A percentile compares a stretch with the other conserved stretches of the same genome.
phyloP scores from a whole-genome alignment of 495 filamentous ascomycete species.

The Neurospora sp. region DNA sequence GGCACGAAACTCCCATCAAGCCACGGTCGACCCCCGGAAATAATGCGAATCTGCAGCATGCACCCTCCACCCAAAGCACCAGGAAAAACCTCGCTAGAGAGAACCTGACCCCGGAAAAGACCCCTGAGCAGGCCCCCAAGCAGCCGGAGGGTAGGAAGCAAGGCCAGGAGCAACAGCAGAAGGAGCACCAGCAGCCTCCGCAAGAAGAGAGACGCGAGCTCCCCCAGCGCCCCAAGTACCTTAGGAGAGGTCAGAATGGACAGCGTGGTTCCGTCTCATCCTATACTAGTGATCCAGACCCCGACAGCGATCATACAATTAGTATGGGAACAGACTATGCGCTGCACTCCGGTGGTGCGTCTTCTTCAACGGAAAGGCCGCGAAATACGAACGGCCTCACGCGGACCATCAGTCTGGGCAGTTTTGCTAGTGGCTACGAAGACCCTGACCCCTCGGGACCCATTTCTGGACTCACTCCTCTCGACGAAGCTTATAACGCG shows the following conservation, averaged over 20 bases:
- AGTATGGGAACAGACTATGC: conserved; percentile 72
- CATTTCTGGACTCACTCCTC: conserved; percentile 40
- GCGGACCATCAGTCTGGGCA: conserved; percentile 80
- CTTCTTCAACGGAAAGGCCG: conserved; percentile 46
- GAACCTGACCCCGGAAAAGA: conserved; percentile 34
- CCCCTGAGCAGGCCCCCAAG: not conserved
- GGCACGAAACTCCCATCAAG: conserved; percentile 2
- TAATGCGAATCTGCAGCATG: conserved; percentile 8
- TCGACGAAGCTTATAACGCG: conserved; percentile 31
- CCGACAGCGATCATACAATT: conserved; percentile 55
- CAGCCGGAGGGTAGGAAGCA: conserved; percentile 17
- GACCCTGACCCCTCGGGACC: conserved; percentile 49
- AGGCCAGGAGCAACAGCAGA: conserved; percentile 17
- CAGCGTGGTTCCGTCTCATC: conserved; percentile 74
- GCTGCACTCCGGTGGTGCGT: conserved; percentile 71
- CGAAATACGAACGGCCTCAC: conserved; percentile 51
- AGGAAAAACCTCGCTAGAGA: conserved; percentile 35
- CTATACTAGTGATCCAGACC: conserved; percentile 48
- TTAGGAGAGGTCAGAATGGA: conserved; percentile 63
- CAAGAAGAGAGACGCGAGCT: not conserved
- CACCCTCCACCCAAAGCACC: not conserved
- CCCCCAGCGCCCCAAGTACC: conserved; percentile 52
- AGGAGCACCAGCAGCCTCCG: conserved; percentile 2
- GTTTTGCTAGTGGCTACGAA: conserved; percentile 87
- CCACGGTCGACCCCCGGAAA: conserved; percentile 9